These are phyloP conservation scores for Hypoxylon trugodes DNA, from an alignment of 495 filamentous ascomycete genomes.

Conservation along the genomic window DNA sequence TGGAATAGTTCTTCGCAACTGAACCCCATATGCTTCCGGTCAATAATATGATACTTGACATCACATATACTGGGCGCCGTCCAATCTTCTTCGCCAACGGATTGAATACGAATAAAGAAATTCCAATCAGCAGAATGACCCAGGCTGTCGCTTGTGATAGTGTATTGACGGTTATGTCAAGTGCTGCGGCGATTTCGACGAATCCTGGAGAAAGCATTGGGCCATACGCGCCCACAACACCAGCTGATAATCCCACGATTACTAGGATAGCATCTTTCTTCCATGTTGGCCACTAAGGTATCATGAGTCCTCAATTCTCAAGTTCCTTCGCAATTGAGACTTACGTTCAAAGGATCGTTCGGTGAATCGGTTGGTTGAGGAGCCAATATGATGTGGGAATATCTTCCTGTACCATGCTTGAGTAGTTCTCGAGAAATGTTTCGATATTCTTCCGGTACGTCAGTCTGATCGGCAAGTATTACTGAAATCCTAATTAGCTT, in stretches of 20 bases:
- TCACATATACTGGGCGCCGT: conserved; percentile 68
- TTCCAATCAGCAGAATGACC: conserved; percentile 47
- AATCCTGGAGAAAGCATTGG: conserved; percentile 64
- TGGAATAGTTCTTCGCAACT: conserved; percentile 61
- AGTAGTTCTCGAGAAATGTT: conserved; percentile 51
- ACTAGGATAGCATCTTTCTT: conserved; percentile 62
- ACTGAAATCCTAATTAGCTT: conserved; percentile 39
- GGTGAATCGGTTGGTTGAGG: conserved; percentile 64
- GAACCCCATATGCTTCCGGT: conserved; percentile 68
- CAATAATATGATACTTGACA: conserved; percentile 66
- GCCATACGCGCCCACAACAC: conserved; percentile 63
- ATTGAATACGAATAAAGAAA: conserved; percentile 64
- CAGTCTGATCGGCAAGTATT: conserved; percentile 55
- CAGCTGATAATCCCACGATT: conserved; percentile 62
- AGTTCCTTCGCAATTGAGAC: conserved; percentile 6
- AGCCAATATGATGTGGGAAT: conserved; percentile 58
- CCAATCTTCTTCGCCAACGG: conserved; percentile 71
- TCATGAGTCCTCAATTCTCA: conserved; percentile 26
- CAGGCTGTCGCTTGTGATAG: conserved; percentile 50
- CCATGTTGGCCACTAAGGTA: conserved; percentile 59
- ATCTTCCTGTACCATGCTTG: conserved; percentile 59
- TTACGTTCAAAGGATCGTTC: conserved; percentile 63
- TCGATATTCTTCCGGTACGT: conserved; percentile 54
- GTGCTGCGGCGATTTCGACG: conserved; percentile 48
- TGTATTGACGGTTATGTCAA: conserved; percentile 45